These are phyloP conservation scores for Termitomyces sp. DNA, from an alignment of 768 basidiomycete genomes.

Conservation along the genomic window DNA sequence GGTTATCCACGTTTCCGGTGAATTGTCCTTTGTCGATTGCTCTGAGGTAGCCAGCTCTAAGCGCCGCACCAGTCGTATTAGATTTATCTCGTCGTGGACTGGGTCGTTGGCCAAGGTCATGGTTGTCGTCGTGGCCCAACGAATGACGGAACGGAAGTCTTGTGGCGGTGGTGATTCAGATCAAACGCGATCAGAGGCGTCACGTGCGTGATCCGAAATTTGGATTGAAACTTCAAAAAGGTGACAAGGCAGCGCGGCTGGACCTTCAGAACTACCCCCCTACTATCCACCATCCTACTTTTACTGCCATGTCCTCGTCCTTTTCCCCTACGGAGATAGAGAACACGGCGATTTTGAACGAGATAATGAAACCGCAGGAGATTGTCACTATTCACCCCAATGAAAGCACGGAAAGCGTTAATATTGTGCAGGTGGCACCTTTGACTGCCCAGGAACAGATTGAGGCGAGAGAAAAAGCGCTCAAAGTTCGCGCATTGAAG, in stretches of 20 bases:
- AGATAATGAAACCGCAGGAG: neutral
- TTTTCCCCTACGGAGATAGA: neutral
- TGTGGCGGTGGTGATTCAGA: neutral
- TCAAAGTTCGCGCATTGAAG: conserved; percentile 13
- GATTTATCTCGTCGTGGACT: conserved; percentile 65
- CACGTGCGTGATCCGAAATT: conserved; percentile 14
- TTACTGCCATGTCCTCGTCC: conserved; percentile 1
- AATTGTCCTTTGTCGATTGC: conserved; percentile 23
- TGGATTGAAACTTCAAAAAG: neutral
- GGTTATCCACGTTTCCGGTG: conserved; percentile 45
- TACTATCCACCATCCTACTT: neutral
- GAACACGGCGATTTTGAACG: neutral
- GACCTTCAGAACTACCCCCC: neutral
- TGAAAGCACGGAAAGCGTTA: conserved; percentile 7
- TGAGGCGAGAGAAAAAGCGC: conserved; percentile 7
- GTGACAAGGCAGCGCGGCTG: neutral
- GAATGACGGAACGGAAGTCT: too few species aligned
- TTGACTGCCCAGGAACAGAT: conserved; percentile 7
- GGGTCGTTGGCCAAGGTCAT: conserved; percentile 9
- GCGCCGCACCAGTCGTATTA: conserved; percentile 54
- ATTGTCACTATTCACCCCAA: neutral
- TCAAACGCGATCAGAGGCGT: neutral
- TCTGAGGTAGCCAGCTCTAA: conserved; percentile 53
- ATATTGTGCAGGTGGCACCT: conserved; percentile 9
- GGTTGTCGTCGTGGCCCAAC: neutral